A percentile compares a stretch with the other conserved stretches of the same genome.
Evolutionary conservation across 768 basidiomycete species (phyloP).

Genomic region (Calocybe gangraenosa): DNA sequence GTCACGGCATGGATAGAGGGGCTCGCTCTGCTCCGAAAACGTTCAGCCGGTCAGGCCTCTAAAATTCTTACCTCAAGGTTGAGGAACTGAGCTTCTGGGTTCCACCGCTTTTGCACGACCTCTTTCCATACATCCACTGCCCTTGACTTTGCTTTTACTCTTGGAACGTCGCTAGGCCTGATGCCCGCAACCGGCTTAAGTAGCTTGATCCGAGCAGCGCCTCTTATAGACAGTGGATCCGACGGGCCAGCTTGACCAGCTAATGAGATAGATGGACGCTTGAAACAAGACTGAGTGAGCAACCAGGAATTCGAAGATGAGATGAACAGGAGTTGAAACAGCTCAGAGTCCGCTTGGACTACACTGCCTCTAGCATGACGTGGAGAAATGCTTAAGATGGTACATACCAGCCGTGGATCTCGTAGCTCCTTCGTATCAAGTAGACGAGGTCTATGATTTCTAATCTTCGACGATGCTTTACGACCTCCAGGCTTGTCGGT

Average conservation of each 20-base stretch:
- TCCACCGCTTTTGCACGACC: slow-evolving; percentile 70
- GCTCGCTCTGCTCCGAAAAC: slow-evolving; percentile 18
- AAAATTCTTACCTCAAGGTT: slow-evolving; percentile 71
- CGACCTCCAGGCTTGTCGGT: slow-evolving; percentile 69
- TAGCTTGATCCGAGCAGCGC: slow-evolving; percentile 38
- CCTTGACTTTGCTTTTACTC: slow-evolving; percentile 19
- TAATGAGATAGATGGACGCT: neutral
- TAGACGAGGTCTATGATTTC: slow-evolving; percentile 55
- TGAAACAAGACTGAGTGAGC: too few relatives aligned
- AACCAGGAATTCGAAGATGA: too few relatives aligned
- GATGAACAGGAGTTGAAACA: neutral
- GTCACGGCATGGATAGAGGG: slow-evolving; percentile 16
- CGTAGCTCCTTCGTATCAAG: slow-evolving; percentile 55
- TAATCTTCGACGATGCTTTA: slow-evolving; percentile 60
- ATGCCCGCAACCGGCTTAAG: neutral
- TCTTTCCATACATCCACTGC: slow-evolving; percentile 70
- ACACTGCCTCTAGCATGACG: neutral
- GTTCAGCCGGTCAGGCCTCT: slow-evolving; percentile 17
- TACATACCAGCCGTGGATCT: slow-evolving; percentile 68
- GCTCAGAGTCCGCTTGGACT: neutral
- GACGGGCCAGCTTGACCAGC: slow-evolving; percentile 36
- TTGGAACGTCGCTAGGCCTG: neutral
- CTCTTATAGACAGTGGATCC: slow-evolving; percentile 65
- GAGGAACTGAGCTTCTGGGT: slow-evolving; percentile 62
- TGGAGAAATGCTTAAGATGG: slow-evolving; percentile 23